Percentiles rank a stretch among this genome's conserved stretches.
Evolutionary conservation across 2,329 filamentous ascomycete genomes (phyloP).

Genomic region (Neurospora crassa): DNA sequence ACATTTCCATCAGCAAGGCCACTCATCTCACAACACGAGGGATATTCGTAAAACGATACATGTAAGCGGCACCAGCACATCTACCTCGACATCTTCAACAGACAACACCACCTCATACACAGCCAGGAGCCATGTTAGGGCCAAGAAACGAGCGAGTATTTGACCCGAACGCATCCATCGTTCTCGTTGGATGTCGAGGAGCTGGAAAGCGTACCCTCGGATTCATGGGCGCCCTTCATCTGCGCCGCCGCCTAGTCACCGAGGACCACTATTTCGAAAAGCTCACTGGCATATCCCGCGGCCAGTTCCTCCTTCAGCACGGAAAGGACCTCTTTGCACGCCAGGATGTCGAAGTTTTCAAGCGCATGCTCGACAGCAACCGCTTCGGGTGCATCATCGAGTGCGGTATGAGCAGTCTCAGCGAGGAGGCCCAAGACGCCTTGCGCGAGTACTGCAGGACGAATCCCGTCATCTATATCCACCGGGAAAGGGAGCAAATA

Average conservation of each 20-base stretch:
- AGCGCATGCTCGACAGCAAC: slow-evolving; percentile 49
- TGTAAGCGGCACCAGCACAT: background rate
- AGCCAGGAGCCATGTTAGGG: slow-evolving; percentile 14
- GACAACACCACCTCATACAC: background rate
- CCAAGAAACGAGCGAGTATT: slow-evolving; percentile 36
- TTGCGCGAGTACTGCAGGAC: slow-evolving; percentile 51
- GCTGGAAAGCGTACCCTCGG: slow-evolving; percentile 64
- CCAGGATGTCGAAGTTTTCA: slow-evolving; percentile 52
- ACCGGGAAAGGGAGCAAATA: slow-evolving; percentile 55
- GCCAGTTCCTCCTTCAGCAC: slow-evolving; percentile 49
- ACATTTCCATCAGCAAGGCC: no score
- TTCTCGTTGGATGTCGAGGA: slow-evolving; percentile 61
- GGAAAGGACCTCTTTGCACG: slow-evolving; percentile 52
- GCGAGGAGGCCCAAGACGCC: slow-evolving; percentile 46
- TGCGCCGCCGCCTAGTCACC: slow-evolving; percentile 57
- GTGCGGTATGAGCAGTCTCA: slow-evolving; percentile 55
- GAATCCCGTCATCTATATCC: slow-evolving; percentile 61
- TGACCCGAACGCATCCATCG: slow-evolving; percentile 53
- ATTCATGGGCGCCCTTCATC: slow-evolving; percentile 61
- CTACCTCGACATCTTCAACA: background rate
- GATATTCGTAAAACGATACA: background rate
- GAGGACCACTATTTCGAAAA: slow-evolving; percentile 60
- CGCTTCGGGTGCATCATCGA: slow-evolving; percentile 56
- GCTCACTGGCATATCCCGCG: slow-evolving; percentile 49
- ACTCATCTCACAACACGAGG: background rate